Base-by-base conservation (phyloP, 1,284 basidiomycete genomes). In the Ustilago tritici region DNA sequence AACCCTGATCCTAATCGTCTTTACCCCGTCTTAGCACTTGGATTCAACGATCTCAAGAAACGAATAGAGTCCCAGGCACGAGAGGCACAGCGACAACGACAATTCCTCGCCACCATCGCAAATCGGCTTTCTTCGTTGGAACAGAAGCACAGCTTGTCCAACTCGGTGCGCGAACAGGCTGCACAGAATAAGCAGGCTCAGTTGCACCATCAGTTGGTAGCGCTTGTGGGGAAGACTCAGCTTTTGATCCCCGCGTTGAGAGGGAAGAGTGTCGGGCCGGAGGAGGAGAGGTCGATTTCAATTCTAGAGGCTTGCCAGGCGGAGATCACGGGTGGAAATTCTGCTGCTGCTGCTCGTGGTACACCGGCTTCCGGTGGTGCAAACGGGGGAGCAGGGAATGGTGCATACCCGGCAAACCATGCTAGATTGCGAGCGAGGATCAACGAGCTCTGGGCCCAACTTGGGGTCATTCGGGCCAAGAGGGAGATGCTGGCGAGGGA, bases 381-480 rank as follows among this genome's bases (percentile, higher is more conserved):
- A 23, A 8, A 58, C 12, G n/a, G 11, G 11, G 32, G n/a, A 19
- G 19, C 53, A 53, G 5, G 56, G 17, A 54, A 23, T 19, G n/a
- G 17, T 9, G 46, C 50, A 6, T 53, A 56, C 41, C 47, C 58
- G 1, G 68, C 54, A 11, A 70, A 67, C 38, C 65, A 75, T 17
- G 71, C 65, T 10, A 58, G 77, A 7, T 60, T 85, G 53, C 52
- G 81, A n/a, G 79, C 81, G 28, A 78, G 77, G 46, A 63, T 85
- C 32, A 84, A 85, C 66, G 84, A 85, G 65, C 81, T 85, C 11
- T 85, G 84, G 84, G 82, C 84, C 4, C 74, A 78, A 61, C 61
- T 85, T n/a, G 82, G 81, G 17, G 79, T 81, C 3, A 65, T 84
- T 5, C 76, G 82, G 43, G 81, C 82, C 2, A 76, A 76, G 70